phyloP scores from a whole-genome alignment of 2,329 filamentous ascomycete species.

The Leptographium wingfieldii region DNA sequence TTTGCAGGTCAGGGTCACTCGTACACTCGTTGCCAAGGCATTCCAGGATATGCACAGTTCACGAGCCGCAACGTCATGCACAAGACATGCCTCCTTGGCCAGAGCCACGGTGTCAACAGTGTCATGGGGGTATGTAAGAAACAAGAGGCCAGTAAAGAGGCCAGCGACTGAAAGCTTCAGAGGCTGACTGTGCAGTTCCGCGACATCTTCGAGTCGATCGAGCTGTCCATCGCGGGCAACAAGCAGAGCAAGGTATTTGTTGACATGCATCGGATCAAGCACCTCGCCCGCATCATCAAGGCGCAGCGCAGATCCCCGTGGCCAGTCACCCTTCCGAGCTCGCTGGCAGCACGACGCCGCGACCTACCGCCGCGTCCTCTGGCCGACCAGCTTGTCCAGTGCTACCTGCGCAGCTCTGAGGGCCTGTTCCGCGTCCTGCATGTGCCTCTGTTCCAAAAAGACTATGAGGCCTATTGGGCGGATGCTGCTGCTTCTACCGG shows the following conservation, averaged over 20 bases:
- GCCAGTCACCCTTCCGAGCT: background rate
- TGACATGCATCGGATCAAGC: slow-evolving; percentile 36
- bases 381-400: slow-evolving; percentile 36
- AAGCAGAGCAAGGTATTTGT: slow-evolving; percentile 20
- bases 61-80: slow-evolving; percentile 10
- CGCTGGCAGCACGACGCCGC: slow-evolving; percentile 21
- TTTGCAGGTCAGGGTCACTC: background rate
- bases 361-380: slow-evolving; percentile 26
- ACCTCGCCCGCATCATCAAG: slow-evolving; percentile 39
- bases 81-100: slow-evolving; percentile 45
- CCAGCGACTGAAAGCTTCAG: background rate
- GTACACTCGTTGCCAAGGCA: background rate
- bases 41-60: background rate
- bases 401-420: slow-evolving; percentile 43
- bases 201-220: slow-evolving; percentile 7
- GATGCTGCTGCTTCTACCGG: slow-evolving; percentile 15
- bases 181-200: slow-evolving; percentile 2
- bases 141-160: slow-evolving; percentile 8
- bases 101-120: slow-evolving; percentile 40
- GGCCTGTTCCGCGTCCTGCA: slow-evolving; percentile 45
- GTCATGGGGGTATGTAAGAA: slow-evolving; percentile 12
- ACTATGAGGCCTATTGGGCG: slow-evolving; percentile 38
- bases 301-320: slow-evolving; percentile 19
- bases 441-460: slow-evolving; percentile 39
- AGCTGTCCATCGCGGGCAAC: slow-evolving; percentile 19